Conservation (phyloP, 1,284 basidiomycete species). For the Tylopilus sp. region DNA sequence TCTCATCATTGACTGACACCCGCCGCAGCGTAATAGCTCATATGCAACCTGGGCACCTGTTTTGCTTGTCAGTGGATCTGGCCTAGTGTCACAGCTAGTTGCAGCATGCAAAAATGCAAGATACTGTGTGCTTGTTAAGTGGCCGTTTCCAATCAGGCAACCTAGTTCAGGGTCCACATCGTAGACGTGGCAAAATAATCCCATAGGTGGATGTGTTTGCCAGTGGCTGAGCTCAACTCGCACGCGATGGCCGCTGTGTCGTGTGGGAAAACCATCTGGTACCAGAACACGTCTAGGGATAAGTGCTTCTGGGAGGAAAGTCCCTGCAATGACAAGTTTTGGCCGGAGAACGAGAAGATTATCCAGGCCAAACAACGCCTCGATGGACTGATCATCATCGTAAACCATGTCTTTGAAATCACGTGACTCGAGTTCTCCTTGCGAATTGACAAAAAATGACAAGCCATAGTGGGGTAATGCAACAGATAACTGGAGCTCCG, state of each 20-base stretch:
- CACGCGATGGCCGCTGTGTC: not conserved
- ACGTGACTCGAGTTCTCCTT: constrained; percentile 21
- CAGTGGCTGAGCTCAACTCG: no score
- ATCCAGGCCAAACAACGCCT: constrained; percentile 38
- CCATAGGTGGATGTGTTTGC: no score
- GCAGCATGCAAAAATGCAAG: constrained; percentile 55
- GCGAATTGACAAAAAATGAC: constrained; percentile 38
- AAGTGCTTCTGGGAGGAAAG: not conserved
- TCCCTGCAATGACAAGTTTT: not conserved
- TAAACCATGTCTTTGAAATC: constrained; percentile 24
- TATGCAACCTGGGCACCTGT: constrained; percentile 53
- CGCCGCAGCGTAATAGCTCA: no score
- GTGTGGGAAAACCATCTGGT: constrained; percentile 6
- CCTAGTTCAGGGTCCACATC: constrained; percentile 51
- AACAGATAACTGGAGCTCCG: constrained; percentile 38
- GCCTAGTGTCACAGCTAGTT: constrained; percentile 45
- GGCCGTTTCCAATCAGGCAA: constrained; percentile 45
- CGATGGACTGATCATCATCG: constrained; percentile 29
- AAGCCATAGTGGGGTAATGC: constrained; percentile 47
- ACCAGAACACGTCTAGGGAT: not conserved
- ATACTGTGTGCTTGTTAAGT: constrained; percentile 44
- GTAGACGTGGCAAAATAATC: constrained; percentile 41
- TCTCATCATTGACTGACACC: no score
- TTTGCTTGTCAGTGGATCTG: constrained; percentile 55
- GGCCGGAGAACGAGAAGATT: constrained; percentile 51